Base-by-base conservation (phyloP, 805 yeast species). In the Blastobotrys mokoenaii region DNA sequence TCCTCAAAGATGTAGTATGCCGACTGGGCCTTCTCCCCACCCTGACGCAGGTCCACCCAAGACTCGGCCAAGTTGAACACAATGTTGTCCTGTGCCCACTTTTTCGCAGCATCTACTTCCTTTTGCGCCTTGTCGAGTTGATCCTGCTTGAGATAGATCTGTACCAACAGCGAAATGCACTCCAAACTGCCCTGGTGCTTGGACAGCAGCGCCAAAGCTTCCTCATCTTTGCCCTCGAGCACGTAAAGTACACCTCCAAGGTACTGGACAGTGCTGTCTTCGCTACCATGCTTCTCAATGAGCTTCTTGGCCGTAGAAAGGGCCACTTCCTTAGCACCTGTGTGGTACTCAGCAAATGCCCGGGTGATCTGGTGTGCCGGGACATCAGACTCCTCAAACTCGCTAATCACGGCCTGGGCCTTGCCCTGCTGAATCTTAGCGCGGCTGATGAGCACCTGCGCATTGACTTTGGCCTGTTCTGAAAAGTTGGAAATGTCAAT, bases 61-160 rank as follows among this genome's bases (percentile, higher is more conserved):
- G 94, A 79, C 61, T 86, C 95, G 27, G 87, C 77, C 29, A 87
- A 72, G 55, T 86, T 89, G 62, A 77, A 77, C 40, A 85, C 76
- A 31, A 89, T 74, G 52, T 79, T 82, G 65, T 88, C 96, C 53
- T 81, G 72, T 31, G 80, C 74, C 59, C 75, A 75, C 25, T 63
- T 55, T 40, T 74, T 68, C 33, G 75, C 73, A 31, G 59, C 50
- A 20, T 58, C 58, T 25, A 79, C 65, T 38, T 71, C 74, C 46
- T 68, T 64, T 46, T 65, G 60, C 2, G 80, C 80, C n/a, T 65
- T 61, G 4, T 70, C 73, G 2, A 69, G 51, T 45, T 71, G 67
- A 45, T 69, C 64, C 40, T 70, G 68, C 16, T 66, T 59, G 43
- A 77, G 52, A 34, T 62, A 51, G 40, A 69, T 56, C 47, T 70